Evolutionary conservation across 345 rosid species (phyloP), one percentile per base, ranked within the genome.

Genomic region (Pseudoturritis turrita): DNA sequence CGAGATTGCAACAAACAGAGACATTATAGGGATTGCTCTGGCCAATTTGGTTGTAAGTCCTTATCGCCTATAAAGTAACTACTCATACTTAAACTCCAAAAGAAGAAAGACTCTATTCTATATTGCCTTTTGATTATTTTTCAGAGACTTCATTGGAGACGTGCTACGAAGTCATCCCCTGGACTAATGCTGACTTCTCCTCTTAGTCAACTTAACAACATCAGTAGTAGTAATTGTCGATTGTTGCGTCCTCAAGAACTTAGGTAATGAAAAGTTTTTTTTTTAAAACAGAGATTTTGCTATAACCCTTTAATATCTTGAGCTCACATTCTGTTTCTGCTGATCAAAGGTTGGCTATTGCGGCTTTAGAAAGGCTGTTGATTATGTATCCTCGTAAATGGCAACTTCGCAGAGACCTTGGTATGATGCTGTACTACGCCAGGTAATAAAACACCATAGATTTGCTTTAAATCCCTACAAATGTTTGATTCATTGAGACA

Each of bases 101-200:
- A 49, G 22, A 18, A 40, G 67, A 66, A 28, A 50, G 25, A 51
- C 31, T 71, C 17, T 54, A 21, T 23, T 39, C 1, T 29, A 7
- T 40, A 35, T 7, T 53, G 13, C 11, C 49, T 12, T 47, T 57
- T 53, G 26, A 5, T 19, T 63, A 5, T 19, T 40, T 58, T 46
- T 40, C 80, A 92, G 98, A 88, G 98, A 86, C 95, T 92, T 74
- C 89, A 92, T 47, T 89, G 98, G 98, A 92, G 89, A 67, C 90
- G 86, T 59, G 91, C 98, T 76, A 85, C 98, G 2, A 92, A 89
- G 81, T 82, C 88, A 53, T 83, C 68, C 23, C 91, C 72, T 65
- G 98, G 98, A 65, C 80, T 92, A 79, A 88, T 89, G 95, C 79
- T 92, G 81, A 88, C 89, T 76, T 83, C 98, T 83, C 98, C 98